Conservation (phyloP, 345 rosid species). For the Zanthoxylum bungeanum region DNA sequence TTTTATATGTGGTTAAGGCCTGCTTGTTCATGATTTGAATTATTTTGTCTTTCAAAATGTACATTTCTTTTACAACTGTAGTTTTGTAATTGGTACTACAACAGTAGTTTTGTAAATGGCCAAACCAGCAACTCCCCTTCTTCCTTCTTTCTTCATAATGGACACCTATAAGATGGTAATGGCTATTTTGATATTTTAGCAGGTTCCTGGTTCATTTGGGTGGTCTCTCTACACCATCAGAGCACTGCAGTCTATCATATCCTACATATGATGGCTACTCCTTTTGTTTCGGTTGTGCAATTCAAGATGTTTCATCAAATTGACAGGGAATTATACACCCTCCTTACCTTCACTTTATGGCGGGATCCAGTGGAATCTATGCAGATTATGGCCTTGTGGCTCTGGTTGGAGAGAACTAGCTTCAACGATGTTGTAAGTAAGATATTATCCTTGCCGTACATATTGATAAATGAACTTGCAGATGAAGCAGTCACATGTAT, state of each 20-base stretch:
- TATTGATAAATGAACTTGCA: constrained; percentile 35
- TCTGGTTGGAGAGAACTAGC: constrained; percentile 52
- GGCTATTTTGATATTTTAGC: neutral
- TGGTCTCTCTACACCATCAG: neutral
- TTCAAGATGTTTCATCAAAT: constrained; percentile 42
- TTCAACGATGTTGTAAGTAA: constrained; percentile 21
- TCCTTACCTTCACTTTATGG: constrained; percentile 35
- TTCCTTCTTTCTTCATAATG: neutral
- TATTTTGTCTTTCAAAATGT: neutral
- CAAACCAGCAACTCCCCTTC: neutral
- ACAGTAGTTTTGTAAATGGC: neutral
- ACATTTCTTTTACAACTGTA: neutral
- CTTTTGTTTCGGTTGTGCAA: constrained; percentile 23
- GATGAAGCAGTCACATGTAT: constrained; percentile 47
- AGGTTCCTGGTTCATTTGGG: constrained; percentile 2
- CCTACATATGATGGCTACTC: constrained; percentile 4
- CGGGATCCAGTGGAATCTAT: constrained; percentile 47
- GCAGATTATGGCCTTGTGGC: constrained; percentile 41
- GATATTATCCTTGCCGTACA: constrained; percentile 31
- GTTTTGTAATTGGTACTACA: neutral
- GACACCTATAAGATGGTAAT: neutral
- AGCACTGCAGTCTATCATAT: neutral
- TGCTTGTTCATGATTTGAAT: neutral
- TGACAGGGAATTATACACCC: constrained; percentile 38
- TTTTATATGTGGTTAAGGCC: neutral